Evolutionary conservation across 768 basidiomycete genomes (phyloP).

Genomic region (Trametes sanguinea): DNA sequence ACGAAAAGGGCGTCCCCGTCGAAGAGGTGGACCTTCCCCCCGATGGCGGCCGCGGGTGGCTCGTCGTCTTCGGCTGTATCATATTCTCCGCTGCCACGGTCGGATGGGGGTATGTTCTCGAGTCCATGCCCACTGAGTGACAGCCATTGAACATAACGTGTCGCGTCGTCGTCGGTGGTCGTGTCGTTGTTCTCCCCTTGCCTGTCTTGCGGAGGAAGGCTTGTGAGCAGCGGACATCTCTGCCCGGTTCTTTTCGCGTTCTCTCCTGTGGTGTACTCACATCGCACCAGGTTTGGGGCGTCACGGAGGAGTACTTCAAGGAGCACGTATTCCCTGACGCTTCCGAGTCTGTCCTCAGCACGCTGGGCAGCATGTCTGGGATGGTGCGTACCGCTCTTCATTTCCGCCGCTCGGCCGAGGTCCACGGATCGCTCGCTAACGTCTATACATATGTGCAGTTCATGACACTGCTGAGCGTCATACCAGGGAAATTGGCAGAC

Average conservation of each 20-base stretch:
- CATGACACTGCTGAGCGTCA: conserved; percentile 26
- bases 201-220: conserved; percentile 21
- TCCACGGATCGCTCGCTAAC: background rate
- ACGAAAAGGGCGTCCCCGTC: conserved; percentile 15
- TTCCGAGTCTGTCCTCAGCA: conserved; percentile 26
- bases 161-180: background rate
- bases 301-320: conserved; percentile 40
- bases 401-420: background rate
- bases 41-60: conserved; percentile 28
- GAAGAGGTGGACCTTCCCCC: conserved; percentile 22
- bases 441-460: conserved; percentile 9
- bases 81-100: conserved; percentile 25
- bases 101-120: conserved; percentile 29
- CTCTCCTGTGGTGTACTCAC: conserved; percentile 25
- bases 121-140: conserved; percentile 2
- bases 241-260: conserved; percentile 22
- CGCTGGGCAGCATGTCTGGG: conserved; percentile 26
- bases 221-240: conserved; percentile 29
- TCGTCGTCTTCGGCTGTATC: conserved; percentile 28
- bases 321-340: conserved; percentile 27
- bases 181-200: background rate
- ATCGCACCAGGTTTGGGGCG: conserved; percentile 33
- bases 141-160: conserved; percentile 6
- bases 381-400: conserved; percentile 16
- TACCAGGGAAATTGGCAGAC: conserved; percentile 27